Evolutionary conservation across 768 basidiomycete species (phyloP).

Genomic region (Collybiopsis luxurians): DNA sequence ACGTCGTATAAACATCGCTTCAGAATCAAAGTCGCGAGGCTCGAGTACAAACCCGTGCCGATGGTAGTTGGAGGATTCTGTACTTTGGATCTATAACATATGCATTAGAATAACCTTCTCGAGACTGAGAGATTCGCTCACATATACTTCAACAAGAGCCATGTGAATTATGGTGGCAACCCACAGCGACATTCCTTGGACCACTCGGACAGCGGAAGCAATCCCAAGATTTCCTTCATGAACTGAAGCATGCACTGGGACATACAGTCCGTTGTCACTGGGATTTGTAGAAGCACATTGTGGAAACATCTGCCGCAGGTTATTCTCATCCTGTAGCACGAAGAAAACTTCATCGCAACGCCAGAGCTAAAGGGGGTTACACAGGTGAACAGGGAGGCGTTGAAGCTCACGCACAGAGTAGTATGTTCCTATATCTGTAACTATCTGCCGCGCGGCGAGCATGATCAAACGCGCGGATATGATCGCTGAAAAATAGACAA

Average conservation of each 20-base stretch:
- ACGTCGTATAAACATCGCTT: not conserved
- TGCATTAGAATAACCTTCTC: not conserved
- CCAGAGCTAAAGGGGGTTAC: constrained; percentile 21
- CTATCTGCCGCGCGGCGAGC: constrained; percentile 14
- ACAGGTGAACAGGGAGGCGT: too few species aligned
- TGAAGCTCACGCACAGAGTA: constrained; percentile 15
- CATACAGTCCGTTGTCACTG: constrained; percentile 8
- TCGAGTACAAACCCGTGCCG: constrained; percentile 2
- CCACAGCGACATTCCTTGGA: constrained; percentile 23
- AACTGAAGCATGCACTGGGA: constrained; percentile 19
- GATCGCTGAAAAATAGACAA: constrained; percentile 15
- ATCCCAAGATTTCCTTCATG: constrained; percentile 11
- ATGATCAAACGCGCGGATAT: constrained; percentile 18
- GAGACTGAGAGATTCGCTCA: constrained; percentile 7
- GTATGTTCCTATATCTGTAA: constrained; percentile 21
- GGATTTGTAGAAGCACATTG: constrained; percentile 14
- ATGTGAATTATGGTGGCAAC: constrained; percentile 20
- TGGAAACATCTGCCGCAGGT: constrained; percentile 12
- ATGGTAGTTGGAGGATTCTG: not conserved
- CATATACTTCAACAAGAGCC: constrained; percentile 21
- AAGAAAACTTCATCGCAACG: constrained; percentile 23
- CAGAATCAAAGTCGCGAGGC: not conserved
- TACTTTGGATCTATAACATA: not conserved
- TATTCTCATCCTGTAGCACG: constrained; percentile 10
- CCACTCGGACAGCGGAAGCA: constrained; percentile 19